A percentile compares a stretch with the other conserved stretches of the same genome.
phyloP scores from a whole-genome alignment of 164 flowering plant species.

The Nymphaea colorata region DNA sequence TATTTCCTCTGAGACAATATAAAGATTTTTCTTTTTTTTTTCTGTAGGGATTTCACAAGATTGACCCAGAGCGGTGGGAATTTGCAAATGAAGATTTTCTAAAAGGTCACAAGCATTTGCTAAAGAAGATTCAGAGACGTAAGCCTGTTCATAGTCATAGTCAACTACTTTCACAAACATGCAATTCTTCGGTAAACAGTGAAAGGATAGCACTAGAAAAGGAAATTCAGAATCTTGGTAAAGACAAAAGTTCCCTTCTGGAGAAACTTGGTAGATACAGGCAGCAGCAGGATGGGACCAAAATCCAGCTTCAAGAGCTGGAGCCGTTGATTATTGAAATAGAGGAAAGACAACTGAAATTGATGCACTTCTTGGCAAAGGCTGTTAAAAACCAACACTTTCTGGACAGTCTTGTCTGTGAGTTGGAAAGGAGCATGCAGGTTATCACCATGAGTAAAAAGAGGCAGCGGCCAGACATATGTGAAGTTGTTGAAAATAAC shows the following conservation, averaged over 20 bases:
- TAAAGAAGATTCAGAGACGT: slow-evolving; percentile 76
- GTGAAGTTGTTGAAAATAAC: slow-evolving; percentile 32
- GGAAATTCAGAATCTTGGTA: slow-evolving; percentile 64
- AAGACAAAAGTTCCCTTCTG: slow-evolving; percentile 52
- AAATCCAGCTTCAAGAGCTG: slow-evolving; percentile 49
- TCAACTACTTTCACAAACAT: slow-evolving; percentile 17
- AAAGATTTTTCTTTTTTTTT: too few species aligned
- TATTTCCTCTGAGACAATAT: too few species aligned
- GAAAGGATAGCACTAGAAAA: slow-evolving; percentile 78
- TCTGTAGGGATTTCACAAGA: slow-evolving; percentile 75
- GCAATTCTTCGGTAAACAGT: slow-evolving; percentile 34
- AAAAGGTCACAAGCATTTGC: slow-evolving; percentile 79
- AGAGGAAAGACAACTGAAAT: slow-evolving; percentile 63
- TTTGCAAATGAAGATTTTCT: slow-evolving; percentile 85
- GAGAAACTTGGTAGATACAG: slow-evolving; percentile 28
- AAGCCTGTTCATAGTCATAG: slow-evolving; percentile 94
- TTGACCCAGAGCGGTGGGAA: slow-evolving; percentile 93
- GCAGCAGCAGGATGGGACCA: slow-evolving; percentile 42
- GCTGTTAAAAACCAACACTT: slow-evolving; percentile 49
- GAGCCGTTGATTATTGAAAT: slow-evolving; percentile 30
- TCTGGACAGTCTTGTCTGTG: slow-evolving; percentile 48
- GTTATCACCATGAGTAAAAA: slow-evolving; percentile 60
- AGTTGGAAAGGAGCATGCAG: slow-evolving; percentile 50
- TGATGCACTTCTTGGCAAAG: slow-evolving; percentile 41
- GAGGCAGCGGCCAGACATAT: slow-evolving; percentile 49